phyloP scores from a whole-genome alignment of 2,329 filamentous ascomycete species.

The Trichoderma arundinaceum region DNA sequence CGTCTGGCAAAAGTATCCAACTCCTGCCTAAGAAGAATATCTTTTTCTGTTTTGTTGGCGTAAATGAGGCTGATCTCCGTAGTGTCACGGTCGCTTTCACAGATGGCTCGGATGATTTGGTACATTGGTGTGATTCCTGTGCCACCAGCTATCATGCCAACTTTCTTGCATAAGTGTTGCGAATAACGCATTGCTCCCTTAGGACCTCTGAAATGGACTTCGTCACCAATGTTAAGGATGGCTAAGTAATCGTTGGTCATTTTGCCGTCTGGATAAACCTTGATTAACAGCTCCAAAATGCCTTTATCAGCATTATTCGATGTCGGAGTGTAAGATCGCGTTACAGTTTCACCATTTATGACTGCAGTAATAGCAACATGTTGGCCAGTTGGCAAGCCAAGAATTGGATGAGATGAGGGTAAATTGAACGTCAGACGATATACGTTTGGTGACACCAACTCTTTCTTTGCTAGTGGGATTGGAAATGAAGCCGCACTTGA shows the following conservation, averaged over 20 bases:
- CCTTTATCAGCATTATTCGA: constrained; percentile 49
- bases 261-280: constrained; percentile 54
- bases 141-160: constrained; percentile 62
- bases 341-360: constrained; percentile 41
- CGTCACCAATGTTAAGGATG: constrained; percentile 54
- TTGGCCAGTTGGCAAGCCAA: too few species aligned
- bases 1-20: constrained; percentile 58
- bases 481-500: too few species aligned
- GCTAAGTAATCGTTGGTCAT: constrained; percentile 54
- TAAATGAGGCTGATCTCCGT: constrained; percentile 64
- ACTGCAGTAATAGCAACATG: too few species aligned
- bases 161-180: constrained; percentile 41
- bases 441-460: too few species aligned
- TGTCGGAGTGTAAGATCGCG: constrained; percentile 89
- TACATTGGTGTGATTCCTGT: constrained; percentile 46
- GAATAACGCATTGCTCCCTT: constrained; percentile 48
- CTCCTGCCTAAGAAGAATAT: constrained; percentile 63
- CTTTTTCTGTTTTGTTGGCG: constrained; percentile 62
- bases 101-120: constrained; percentile 67
- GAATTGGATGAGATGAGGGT: too few species aligned
- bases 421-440: too few species aligned
- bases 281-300: constrained; percentile 57
- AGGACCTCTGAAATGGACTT: constrained; percentile 59
- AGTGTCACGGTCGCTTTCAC: constrained; percentile 61
- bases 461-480: too few species aligned